Evolutionary conservation across 371 early-diverging fungal species (phyloP).

Genomic region (Mucor circinelloides): DNA sequence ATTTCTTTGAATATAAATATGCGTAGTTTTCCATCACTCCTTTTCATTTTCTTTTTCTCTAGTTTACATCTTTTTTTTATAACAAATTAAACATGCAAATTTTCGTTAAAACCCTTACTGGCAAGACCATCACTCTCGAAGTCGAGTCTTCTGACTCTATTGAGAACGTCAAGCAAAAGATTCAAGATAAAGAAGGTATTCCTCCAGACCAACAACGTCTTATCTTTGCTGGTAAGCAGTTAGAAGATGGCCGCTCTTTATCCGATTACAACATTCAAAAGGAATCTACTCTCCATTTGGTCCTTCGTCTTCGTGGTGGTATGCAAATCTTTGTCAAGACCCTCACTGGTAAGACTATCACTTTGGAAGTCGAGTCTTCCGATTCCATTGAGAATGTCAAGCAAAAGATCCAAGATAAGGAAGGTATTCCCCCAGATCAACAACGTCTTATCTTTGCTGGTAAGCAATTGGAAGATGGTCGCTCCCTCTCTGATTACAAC

Average conservation of each 20-base stretch:
- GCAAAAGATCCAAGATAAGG: constrained; percentile 98
- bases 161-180: constrained; percentile 90
- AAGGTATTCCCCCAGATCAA: constrained; percentile 97
- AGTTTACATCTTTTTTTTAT: constrained; percentile 4
- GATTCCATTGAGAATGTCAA: constrained; percentile 95
- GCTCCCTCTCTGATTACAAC: constrained; percentile 81
- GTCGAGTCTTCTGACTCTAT: constrained; percentile 94
- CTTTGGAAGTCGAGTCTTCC: constrained; percentile 74
- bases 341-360: constrained; percentile 85
- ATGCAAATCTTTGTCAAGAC: constrained; percentile 91
- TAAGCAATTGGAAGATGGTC: constrained; percentile 97
- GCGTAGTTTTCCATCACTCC: background rate
- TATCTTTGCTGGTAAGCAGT: constrained; percentile 99
- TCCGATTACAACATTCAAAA: constrained; percentile 85
- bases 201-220: no score
- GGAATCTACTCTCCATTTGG: constrained; percentile 97
- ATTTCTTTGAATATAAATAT: background rate
- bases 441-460: constrained; percentile 99
- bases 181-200: no score
- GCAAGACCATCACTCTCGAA: constrained; percentile 98
- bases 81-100: constrained; percentile 57
- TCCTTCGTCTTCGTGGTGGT: constrained; percentile 92
- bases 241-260: constrained; percentile 94
- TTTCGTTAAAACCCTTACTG: constrained; percentile 98
- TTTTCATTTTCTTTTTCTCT: background rate